Evolutionary conservation across 2,329 filamentous ascomycete species (phyloP), one percentile per base, ranked within the genome.

Genomic region (Seiridium unicorne): DNA sequence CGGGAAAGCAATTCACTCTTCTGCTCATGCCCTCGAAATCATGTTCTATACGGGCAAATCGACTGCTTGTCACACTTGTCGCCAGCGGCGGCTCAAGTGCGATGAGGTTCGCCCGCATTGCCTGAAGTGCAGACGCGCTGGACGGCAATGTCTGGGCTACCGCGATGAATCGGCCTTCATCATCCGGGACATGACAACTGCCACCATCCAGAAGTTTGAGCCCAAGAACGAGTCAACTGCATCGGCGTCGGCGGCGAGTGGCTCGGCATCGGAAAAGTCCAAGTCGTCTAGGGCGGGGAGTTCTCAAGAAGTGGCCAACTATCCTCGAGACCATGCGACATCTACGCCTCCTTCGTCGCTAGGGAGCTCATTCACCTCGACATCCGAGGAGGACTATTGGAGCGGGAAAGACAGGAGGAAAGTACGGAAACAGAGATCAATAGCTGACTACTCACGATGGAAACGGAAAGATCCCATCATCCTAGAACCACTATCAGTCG

Each of bases 21-120:
- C 32, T 13, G 32, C 32, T 35, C 49, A 35, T 36, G 49, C 49
- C n/a, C 32, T 53, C 38, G 35, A 34, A 9, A 32, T 38, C 53
- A 58, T 58, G 56, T 49, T 58, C 35, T 58, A 58, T 38, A 58
- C 56, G 32, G 56, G 56, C 44, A 58, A 58, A 32, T 58, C 56
- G 7, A 58, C 56, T 11, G 44, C 56, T 9, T 58, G 56, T 44
- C 56, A 58, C 56, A 58, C 56, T 7, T 58, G 56, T 26, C 56
- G 56, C 38, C 34, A 51, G 36, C 31, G 56, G 47, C 56, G 56
- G n/a, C 44, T 58, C 32, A 58, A 58, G 56, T 58, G 56, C 32
- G 56, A 58, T 36, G 56, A 58, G 56, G 40, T 44, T 13, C 32
- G 56, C 26, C 56, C 56, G 9, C 56, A 58, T 35, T 58, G 56